Base-by-base conservation (phyloP, 139 green algal species). In the Coccomyxa sp. region DNA sequence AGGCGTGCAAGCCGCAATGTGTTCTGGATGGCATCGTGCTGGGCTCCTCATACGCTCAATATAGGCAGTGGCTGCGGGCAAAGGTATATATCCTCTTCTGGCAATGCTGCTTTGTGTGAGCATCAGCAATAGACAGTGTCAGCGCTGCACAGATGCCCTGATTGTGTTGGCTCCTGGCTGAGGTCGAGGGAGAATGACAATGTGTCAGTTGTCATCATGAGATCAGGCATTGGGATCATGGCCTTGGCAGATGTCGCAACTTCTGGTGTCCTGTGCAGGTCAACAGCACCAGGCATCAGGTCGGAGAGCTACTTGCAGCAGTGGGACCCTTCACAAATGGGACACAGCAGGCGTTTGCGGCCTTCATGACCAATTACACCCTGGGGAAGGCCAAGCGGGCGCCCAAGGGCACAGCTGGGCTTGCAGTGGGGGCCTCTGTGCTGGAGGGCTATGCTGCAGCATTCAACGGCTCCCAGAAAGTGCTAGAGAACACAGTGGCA, bases 1-100 rank as follows among this genome's bases (percentile, higher is more conserved):
- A 84, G 70, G 58, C 80, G 9, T 94, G 90, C 82, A 94, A 94
- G 85, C 90, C 90, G 4, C 78, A 81, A 18, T 94, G 90, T 55
- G 83, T 87, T n/a, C 81, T 50, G 9, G 39, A 72, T 22, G 70
- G 39, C 37, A 82, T 82, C 68, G 9, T 50, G 33, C 33, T 27
- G 33, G 69, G 35, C 69, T 50, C 33, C 69, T 41, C 12, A 8
- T 40, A 27, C 12, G 69, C 69, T 9, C 69, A 41, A 10, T 44
- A 31, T 14, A 12, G 69, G 14, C 12, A 31, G 24, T 74, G 69
- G 69, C 33, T 50, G 33, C 69, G 69, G 14, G 14, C 9, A 2
- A 8, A 50, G 69, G 69, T 74, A 34, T 22, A 7, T 7, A 18
- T 7, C 50, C 50, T 31, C 22, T 6, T 64, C 50, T 64, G 4